phyloP scores from a whole-genome alignment of 805 yeast genomes.

The Vanderwaltozyma tropicalis region DNA sequence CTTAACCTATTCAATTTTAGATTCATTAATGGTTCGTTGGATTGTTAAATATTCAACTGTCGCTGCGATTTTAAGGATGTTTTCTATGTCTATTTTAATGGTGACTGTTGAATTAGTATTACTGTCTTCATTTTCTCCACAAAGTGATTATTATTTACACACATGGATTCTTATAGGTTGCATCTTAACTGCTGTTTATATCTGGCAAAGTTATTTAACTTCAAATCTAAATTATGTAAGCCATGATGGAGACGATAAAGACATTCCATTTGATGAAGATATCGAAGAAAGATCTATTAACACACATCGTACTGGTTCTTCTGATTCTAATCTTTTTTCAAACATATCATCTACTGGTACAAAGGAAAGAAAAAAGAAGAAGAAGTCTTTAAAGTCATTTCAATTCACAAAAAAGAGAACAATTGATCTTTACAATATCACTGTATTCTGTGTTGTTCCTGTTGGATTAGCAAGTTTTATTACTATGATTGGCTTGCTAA shows the following conservation, averaged over 20 bases:
- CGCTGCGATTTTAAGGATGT: slow-evolving; percentile 80
- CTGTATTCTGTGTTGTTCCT: slow-evolving; percentile 96
- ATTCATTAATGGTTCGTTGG: slow-evolving; percentile 89
- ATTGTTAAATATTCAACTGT: slow-evolving; percentile 79
- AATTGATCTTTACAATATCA: slow-evolving; percentile 78
- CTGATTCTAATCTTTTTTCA: neutral
- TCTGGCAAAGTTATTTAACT: slow-evolving; percentile 80
- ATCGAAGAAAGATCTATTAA: neutral
- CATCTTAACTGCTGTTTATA: slow-evolving; percentile 67
- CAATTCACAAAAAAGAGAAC: slow-evolving; percentile 37
- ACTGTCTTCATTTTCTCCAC: slow-evolving; percentile 57
- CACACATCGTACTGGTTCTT: neutral
- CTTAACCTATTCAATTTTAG: slow-evolving; percentile 71
- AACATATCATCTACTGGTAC: neutral
- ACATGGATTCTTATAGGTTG: slow-evolving; percentile 91
- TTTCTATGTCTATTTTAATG: slow-evolving; percentile 68
- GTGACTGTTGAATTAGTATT: slow-evolving; percentile 61
- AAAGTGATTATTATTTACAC: slow-evolving; percentile 65
- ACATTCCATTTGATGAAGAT: slow-evolving; percentile 4
- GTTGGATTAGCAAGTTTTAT: slow-evolving; percentile 89
- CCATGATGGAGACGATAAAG: slow-evolving; percentile 6
- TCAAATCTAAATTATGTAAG: slow-evolving; percentile 46
- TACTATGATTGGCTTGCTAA: slow-evolving; percentile 75
- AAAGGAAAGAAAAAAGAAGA: neutral
- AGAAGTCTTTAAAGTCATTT: slow-evolving; percentile 1